Percentiles rank a stretch among this genome's conserved stretches.
These are phyloP conservation scores for Fusarium cicatricum DNA, from an alignment of 2,329 filamentous ascomycete species.

Conservation along the genomic window DNA sequence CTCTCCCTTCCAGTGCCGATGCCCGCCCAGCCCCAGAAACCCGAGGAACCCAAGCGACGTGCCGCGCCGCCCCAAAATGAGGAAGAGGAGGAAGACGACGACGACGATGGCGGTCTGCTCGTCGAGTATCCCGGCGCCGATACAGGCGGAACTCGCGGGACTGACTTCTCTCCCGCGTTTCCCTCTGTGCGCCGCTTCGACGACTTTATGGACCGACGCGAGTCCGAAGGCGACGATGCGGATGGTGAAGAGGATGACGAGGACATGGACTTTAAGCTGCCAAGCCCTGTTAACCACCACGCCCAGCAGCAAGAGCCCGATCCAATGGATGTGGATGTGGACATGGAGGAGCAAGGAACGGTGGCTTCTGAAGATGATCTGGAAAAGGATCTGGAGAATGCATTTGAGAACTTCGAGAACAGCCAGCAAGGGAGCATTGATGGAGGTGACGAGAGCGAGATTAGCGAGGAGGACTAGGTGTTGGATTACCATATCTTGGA, in stretches of 20 bases:
- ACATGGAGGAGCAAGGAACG: conserved; percentile 38
- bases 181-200: conserved; percentile 59
- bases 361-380: conserved; percentile 49
- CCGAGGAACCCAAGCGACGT: conserved; percentile 41
- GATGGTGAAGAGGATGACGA: conserved; percentile 59
- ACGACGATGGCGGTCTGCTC: conserved; percentile 64
- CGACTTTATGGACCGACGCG: conserved; percentile 59
- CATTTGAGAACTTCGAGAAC: conserved; percentile 62
- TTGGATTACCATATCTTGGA: background rate
- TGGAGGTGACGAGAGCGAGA: conserved; percentile 68
- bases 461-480: conserved; percentile 69
- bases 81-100: conserved; percentile 63
- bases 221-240: conserved; percentile 56
- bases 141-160: conserved; percentile 44
- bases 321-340: conserved; percentile 43
- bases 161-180: conserved; percentile 60
- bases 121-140: conserved; percentile 68
- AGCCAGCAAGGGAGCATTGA: conserved; percentile 59
- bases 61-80: conserved; percentile 54
- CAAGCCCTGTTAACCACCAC: conserved; percentile 59
- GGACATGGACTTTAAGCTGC: conserved; percentile 60
- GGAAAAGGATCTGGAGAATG: conserved; percentile 63
- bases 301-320: conserved; percentile 39
- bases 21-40: conserved; percentile 29
- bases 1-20: conserved; percentile 49